Percentiles rank a stretch among this genome's conserved stretches.
phyloP scores from a whole-genome alignment of 2,329 filamentous ascomycete genomes.

The Fusarium albosuccineum region DNA sequence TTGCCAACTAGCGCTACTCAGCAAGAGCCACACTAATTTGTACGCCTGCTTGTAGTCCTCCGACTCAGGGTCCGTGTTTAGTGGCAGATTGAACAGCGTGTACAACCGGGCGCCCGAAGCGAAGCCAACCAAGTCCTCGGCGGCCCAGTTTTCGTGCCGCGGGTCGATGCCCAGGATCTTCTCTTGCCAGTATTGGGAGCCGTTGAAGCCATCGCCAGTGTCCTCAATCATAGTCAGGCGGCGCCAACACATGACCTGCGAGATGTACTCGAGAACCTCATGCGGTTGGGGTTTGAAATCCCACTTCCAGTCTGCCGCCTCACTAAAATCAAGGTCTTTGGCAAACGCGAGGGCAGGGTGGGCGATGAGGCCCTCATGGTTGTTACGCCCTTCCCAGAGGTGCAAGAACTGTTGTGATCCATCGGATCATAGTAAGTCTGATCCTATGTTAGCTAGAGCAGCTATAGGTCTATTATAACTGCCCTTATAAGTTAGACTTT shows the following conservation, averaged over 20 bases:
- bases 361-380: conserved; percentile 42
- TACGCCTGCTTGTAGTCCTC: conserved; percentile 26
- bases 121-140: conserved; percentile 21
- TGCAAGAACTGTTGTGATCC: too few relatives aligned
- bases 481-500: too few relatives aligned
- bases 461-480: too few relatives aligned
- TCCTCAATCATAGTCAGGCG: conserved; percentile 44
- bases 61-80: conserved; percentile 17
- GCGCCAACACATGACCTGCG: conserved; percentile 55
- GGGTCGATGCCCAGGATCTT: conserved; percentile 24
- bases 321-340: conserved; percentile 42
- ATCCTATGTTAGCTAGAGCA: too few relatives aligned
- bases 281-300: conserved; percentile 45
- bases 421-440: too few relatives aligned
- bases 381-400: conserved; percentile 47
- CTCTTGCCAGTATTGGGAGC: conserved; percentile 39
- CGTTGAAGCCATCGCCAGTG: conserved; percentile 41
- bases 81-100: conserved; percentile 1
- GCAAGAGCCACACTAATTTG: conserved; percentile 22
- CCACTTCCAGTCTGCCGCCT: conserved; percentile 51
- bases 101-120: conserved; percentile 8
- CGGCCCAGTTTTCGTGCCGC: conserved; percentile 14
- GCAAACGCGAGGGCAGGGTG: conserved; percentile 48
- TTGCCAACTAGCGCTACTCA: conserved; percentile 26
- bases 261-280: conserved; percentile 54